Evolutionary conservation across 371 early-diverging fungal genomes (phyloP), one percentile per base, ranked within the genome.

Genomic region (Apophysomyces trapeziformis): DNA sequence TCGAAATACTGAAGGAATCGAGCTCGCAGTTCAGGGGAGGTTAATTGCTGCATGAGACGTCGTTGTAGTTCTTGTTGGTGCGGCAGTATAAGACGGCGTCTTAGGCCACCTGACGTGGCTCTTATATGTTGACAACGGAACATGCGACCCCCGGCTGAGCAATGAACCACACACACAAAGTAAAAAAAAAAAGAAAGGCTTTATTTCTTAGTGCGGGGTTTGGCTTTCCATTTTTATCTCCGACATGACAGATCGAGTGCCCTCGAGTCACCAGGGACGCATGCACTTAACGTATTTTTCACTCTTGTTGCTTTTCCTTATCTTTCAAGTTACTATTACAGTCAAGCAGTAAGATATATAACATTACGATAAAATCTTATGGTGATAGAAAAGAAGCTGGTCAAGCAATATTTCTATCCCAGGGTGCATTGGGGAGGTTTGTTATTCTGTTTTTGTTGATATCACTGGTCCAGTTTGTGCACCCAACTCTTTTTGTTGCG

Each of bases 1-100:
- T 72, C 78, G 71, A 88, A 89, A 65, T 84, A 87, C 35, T 82
- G 68, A 2, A 76, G 65, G 63, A 86, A 89, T 14, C 76, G 78
- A 2, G 73, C 54, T 13, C 90, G 83, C 46, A 89, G 68, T 43
- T 87, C 85, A 46, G 78, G 66, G 0, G 81, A 80, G 5, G 79
- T 60, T 7, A 84, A 61, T 39, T 74, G 70, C 32, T 73, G 73
- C 26, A 80, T 61, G 38, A 36, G 64, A 3, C 73, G 69, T 26
- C 61, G 46, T 7, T 63, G 68, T 43, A 38, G 46, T 16, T 45
- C 13, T 2, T 39, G 63, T 46, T 57, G 63, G n/a, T 26, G 50
- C 36, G 21, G 35, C 38, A 50, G 35, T 13, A 21, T 38, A 39
- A 26, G 21, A 56, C 21, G 54, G 21, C 1, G 32, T 26, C 9